Base-by-base conservation (phyloP, 2,329 filamentous ascomycete genomes). In the Fusarium devonianum region DNA sequence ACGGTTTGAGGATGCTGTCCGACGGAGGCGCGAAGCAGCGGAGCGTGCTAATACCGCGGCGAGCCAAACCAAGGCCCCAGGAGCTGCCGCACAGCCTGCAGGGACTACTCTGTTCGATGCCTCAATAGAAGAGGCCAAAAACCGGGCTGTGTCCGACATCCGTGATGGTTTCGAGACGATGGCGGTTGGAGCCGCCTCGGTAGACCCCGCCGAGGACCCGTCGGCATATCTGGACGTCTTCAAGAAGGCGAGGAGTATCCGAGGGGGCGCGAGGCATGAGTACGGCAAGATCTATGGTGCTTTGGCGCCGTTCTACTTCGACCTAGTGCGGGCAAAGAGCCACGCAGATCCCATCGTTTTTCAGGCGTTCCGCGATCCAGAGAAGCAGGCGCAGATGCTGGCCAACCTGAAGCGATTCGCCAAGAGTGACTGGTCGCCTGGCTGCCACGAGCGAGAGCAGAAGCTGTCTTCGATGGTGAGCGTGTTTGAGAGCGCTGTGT, bases 251-350 rank as follows among this genome's bases (percentile, higher is more conserved):
- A 85, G 81, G 64, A 97, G 93, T 36, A 83, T 95, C 39, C 82
- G 94, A 30, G 94, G 93, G 4, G 84, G 86, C 63, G 94, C 94
- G 33, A 83, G 92, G 53, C 85, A 94, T 63, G 92, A 97, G 71
- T 99, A 92, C 68, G 93, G 89, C 12, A 95, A 88, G 69, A 80
- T 97, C 11, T 95, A 97, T 71, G 88, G 86, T n/a, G 89, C 90
- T 4, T 73, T 99, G 60, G 89, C 87, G 9, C 92, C 92, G 0
- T 93, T 95, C 63, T 99, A 97, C 73, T 84, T 85, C 58, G 91
- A 99, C 69, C 81, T 97, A 30, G 84, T 83, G 25, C 80, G 78
- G 54, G 86, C 87, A 3, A 84, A 79, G 73, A 90, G 78, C 56
- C 90, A 89, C 74, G 84, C 89, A 11, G 89, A 97, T 58, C 90